phyloP scores from a whole-genome alignment of 2,329 filamentous ascomycete species.

The Falciphora oryzae region DNA sequence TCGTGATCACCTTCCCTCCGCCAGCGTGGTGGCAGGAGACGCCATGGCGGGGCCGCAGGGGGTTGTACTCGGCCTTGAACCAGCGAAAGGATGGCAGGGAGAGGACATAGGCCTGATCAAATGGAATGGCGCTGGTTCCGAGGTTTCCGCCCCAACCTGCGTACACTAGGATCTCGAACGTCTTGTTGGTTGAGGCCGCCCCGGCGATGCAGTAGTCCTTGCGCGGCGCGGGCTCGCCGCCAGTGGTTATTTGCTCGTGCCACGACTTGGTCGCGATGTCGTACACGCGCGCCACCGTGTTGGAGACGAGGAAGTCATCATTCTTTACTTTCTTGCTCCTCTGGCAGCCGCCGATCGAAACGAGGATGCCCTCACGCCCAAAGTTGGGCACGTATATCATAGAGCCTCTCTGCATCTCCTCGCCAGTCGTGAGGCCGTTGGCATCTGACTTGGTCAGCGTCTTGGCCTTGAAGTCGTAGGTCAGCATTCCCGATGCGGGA shows the following conservation, averaged over 20 bases:
- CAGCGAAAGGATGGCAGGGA: slow-evolving; percentile 21
- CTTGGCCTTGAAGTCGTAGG: slow-evolving; percentile 14
- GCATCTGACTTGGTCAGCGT: slow-evolving; percentile 6
- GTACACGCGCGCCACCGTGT: slow-evolving; percentile 15
- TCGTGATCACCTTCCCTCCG: slow-evolving; percentile 33
- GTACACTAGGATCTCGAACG: slow-evolving; percentile 21
- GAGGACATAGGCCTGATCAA: slow-evolving; percentile 19
- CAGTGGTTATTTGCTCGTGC: slow-evolving; percentile 19
- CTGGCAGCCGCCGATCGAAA: slow-evolving; percentile 14
- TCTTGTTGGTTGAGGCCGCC: slow-evolving; percentile 17
- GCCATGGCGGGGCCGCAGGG: slow-evolving; percentile 17
- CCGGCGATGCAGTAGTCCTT: slow-evolving; percentile 21
- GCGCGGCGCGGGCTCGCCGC: slow-evolving; percentile 14
- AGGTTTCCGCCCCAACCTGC: slow-evolving; percentile 18
- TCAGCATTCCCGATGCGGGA: slow-evolving; percentile 9
- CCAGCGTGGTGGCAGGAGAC: slow-evolving; percentile 24
- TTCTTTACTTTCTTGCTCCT: background rate
- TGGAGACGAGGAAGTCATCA: slow-evolving; percentile 10
- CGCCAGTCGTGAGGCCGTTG: slow-evolving; percentile 1
- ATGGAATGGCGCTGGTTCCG: slow-evolving; percentile 15
- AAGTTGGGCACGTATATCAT: slow-evolving; percentile 17
- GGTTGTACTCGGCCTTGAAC: slow-evolving; percentile 18
- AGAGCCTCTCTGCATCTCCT: slow-evolving; percentile 8
- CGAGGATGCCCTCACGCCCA: slow-evolving; percentile 16
- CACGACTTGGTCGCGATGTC: slow-evolving; percentile 15